Percentiles rank a stretch among this genome's conserved stretches.
Evolutionary conservation across 1,284 basidiomycete species (phyloP).

Genomic region (Puccinia hordei): DNA sequence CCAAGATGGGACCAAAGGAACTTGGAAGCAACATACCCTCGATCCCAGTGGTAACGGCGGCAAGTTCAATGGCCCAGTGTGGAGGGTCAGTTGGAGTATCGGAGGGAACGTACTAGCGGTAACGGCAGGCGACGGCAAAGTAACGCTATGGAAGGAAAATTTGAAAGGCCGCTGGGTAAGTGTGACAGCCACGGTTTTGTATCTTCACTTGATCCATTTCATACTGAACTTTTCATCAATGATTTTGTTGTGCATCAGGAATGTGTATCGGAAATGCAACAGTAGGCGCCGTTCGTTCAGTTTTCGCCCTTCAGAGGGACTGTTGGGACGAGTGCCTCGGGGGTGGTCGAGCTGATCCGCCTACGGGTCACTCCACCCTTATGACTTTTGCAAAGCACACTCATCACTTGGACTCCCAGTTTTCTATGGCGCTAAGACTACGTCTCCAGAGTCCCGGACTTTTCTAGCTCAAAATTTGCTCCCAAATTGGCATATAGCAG

Average conservation of each 20-base stretch:
- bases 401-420: too few species aligned
- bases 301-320: too few species aligned
- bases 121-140: constrained; percentile 96
- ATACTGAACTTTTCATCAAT: background rate
- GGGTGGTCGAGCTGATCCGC: too few species aligned
- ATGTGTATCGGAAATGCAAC: constrained; percentile 47
- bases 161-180: constrained; percentile 93
- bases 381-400: too few species aligned
- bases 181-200: constrained; percentile 60
- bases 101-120: constrained; percentile 95
- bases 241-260: constrained; percentile 15
- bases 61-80: constrained; percentile 92
- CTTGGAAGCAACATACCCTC: constrained; percentile 70
- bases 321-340: too few species aligned
- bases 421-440: too few species aligned
- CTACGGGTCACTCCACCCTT: too few species aligned
- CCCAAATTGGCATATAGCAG: too few species aligned
- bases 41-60: constrained; percentile 56
- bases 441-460: too few species aligned
- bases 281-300: constrained; percentile 7
- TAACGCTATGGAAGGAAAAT: constrained; percentile 97
- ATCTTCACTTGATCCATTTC: too few species aligned
- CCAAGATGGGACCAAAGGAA: constrained; percentile 64
- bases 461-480: too few species aligned
- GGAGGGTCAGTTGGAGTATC: constrained; percentile 95